phyloP scores from a whole-genome alignment of 768 basidiomycete species.

The Porphyrellus cyaneotinctus region DNA sequence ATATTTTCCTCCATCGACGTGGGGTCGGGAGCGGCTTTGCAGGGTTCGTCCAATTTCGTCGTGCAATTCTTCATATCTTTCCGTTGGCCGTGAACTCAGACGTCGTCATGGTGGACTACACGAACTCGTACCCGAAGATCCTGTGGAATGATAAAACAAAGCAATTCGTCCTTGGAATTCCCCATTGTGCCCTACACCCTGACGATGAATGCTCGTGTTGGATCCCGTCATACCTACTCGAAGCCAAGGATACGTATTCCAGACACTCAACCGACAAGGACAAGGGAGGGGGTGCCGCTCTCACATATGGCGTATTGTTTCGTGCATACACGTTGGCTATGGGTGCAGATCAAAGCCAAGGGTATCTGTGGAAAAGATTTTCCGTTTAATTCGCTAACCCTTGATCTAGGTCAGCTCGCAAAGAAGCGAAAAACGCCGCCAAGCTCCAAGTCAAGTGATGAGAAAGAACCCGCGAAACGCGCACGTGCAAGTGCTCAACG shows the following conservation, averaged over 20 bases:
- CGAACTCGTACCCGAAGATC: slow-evolving; percentile 11
- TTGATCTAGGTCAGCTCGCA: neutral
- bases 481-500: neutral
- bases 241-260: slow-evolving; percentile 8
- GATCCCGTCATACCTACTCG: slow-evolving; percentile 6
- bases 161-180: slow-evolving; percentile 12
- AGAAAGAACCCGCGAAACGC: slow-evolving; percentile 1
- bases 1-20: slow-evolving; percentile 7
- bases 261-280: slow-evolving; percentile 3
- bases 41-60: slow-evolving; percentile 10
- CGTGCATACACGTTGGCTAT: slow-evolving; percentile 11
- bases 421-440: slow-evolving; percentile 4
- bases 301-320: slow-evolving; percentile 4
- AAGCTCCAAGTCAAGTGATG: neutral
- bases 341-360: slow-evolving; percentile 6
- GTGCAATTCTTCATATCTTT: slow-evolving; percentile 4
- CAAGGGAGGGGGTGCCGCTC: slow-evolving; percentile 1
- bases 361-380: neutral
- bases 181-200: slow-evolving; percentile 1
- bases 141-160: slow-evolving; percentile 12
- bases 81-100: slow-evolving; percentile 12
- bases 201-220: slow-evolving; percentile 13
- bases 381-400: neutral
- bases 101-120: slow-evolving; percentile 17
- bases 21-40: slow-evolving; percentile 10